These are phyloP conservation scores for Neurospora sp. DNA, from an alignment of 495 filamentous ascomycete species.

Conservation along the genomic window DNA sequence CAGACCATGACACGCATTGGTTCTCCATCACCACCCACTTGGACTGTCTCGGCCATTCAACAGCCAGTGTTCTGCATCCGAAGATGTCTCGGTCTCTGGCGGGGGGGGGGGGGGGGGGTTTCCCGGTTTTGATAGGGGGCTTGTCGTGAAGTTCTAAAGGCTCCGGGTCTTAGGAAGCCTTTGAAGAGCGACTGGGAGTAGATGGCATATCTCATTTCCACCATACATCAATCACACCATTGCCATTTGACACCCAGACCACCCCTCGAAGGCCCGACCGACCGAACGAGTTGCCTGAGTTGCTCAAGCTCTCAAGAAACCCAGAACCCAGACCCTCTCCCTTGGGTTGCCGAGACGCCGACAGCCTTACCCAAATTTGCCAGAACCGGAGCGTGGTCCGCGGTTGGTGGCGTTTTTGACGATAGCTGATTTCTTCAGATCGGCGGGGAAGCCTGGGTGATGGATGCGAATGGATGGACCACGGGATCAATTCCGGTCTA, in stretches of 20 bases:
- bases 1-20: not conserved
- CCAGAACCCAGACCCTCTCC: not conserved
- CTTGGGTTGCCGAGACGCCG: not conserved
- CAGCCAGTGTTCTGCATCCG: not conserved
- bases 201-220: not conserved
- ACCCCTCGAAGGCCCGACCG: not conserved
- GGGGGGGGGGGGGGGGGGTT: not conserved
- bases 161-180: not conserved
- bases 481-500: not conserved
- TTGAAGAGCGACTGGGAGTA: not conserved
- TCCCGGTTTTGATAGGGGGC: not conserved
- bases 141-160: not conserved
- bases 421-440: not conserved
- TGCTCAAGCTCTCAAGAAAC: not conserved
- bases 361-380: not conserved
- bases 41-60: not conserved
- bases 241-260: not conserved
- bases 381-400: not conserved
- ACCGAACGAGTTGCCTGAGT: not conserved
- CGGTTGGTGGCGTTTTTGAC: not conserved
- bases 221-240: not conserved
- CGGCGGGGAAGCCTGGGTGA: not conserved
- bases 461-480: not conserved
- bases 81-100: not conserved
- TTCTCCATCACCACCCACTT: not conserved